Percentiles rank a stretch among this genome's conserved stretches.
These are phyloP conservation scores for Eucalyptus erythrocorys DNA, from an alignment of 345 rosid genomes.

Conservation along the genomic window DNA sequence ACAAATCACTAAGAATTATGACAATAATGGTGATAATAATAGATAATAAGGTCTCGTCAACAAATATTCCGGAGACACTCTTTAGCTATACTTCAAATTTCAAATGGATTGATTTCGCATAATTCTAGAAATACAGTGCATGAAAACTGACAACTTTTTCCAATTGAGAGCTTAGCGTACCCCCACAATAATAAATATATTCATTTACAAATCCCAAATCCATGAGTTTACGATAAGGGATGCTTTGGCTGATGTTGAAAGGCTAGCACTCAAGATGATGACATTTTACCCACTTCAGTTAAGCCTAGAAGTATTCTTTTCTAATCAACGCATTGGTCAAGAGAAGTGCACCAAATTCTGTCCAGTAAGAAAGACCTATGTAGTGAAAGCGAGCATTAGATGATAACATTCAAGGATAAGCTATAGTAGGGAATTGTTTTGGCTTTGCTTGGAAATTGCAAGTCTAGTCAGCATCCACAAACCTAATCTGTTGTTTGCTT, in stretches of 20 bases:
- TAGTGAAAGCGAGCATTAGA: background rate
- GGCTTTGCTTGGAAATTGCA: background rate
- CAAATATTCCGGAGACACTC: fast-evolving
- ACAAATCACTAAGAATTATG: no score
- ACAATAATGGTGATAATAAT: no score
- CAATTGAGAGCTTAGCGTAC: fast-evolving
- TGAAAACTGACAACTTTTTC: background rate
- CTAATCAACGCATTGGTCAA: background rate
- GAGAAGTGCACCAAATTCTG: background rate
- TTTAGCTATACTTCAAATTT: background rate
- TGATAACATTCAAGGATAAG: background rate
- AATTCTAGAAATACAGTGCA: background rate
- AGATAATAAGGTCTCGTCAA: background rate
- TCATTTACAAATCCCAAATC: background rate
- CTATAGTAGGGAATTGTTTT: background rate
- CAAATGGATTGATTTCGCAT: background rate
- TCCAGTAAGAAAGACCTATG: background rate
- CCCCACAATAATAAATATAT: background rate
- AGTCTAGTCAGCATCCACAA: background rate
- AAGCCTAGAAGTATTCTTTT: background rate
- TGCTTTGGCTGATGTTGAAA: background rate
- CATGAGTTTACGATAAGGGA: background rate
- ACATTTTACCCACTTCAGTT: background rate
- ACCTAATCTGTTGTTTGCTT: background rate
- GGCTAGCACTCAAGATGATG: background rate